These are phyloP conservation scores for Schizonepeta tenuifolia DNA, from an alignment of 257 asterid genomes.

Conservation along the genomic window DNA sequence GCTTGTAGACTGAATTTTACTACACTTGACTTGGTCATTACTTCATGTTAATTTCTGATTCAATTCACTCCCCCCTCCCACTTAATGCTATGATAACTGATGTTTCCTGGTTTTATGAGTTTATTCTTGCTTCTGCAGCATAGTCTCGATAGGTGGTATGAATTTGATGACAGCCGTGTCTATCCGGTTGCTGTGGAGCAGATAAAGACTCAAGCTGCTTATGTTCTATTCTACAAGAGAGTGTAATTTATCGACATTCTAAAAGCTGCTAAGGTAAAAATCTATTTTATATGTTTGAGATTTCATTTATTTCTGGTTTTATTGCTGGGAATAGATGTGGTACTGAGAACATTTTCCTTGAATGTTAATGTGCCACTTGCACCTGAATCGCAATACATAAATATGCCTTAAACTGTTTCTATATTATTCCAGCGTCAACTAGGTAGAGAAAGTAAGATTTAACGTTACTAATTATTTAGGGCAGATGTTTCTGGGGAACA, in stretches of 20 bases:
- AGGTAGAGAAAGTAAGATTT: background rate
- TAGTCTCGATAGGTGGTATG: conserved; percentile 57
- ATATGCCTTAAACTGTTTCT: conserved; percentile 10
- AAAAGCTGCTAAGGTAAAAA: conserved; percentile 28
- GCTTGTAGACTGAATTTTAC: background rate
- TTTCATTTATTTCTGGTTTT: background rate
- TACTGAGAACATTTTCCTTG: background rate
- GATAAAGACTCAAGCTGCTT: conserved; percentile 68
- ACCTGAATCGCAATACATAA: conserved; percentile 6
- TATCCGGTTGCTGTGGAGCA: conserved; percentile 42
- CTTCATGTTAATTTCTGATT: background rate
- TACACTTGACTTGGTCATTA: background rate
- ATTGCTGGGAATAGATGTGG: background rate
- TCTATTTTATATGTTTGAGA: background rate
- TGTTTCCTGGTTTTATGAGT: conserved; percentile 4
- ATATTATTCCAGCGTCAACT: conserved; percentile 8
- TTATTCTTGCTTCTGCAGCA: conserved; percentile 50
- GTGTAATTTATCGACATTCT: conserved; percentile 34
- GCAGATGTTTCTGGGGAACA: background rate
- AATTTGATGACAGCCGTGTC: conserved; percentile 63
- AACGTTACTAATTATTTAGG: conserved; percentile 5
- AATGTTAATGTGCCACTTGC: conserved; percentile 23
- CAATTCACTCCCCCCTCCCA: background rate
- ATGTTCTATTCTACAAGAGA: conserved; percentile 78
- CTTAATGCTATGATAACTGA: background rate